Percentiles rank a stretch among this genome's conserved stretches.
phyloP scores from a whole-genome alignment of 2,329 filamentous ascomycete genomes.

The Cordyceps sp. region DNA sequence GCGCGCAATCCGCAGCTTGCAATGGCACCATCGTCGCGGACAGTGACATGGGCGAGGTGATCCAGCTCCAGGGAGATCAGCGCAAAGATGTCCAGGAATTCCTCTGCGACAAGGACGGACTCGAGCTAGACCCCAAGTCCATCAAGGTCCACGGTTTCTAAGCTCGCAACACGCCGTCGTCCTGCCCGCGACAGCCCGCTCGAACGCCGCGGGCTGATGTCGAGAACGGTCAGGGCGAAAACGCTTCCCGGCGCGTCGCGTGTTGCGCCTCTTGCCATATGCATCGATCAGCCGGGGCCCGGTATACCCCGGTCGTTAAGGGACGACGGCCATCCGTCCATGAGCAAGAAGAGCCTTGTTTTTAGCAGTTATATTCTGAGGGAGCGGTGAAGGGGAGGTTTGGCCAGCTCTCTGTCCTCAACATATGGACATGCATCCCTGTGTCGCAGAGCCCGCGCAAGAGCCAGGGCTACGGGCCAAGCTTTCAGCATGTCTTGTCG shows the following conservation, averaged over 20 bases:
- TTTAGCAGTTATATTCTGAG: conserved; percentile 3
- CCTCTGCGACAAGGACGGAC: conserved; percentile 84
- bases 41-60: conserved; percentile 96
- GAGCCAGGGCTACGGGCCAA: conserved; percentile 14
- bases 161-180: conserved; percentile 21
- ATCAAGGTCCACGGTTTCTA: conserved; percentile 66
- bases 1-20: conserved; percentile 46
- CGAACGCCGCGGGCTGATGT: conserved; percentile 13
- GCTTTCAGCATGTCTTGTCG: conserved; percentile 14
- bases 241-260: conserved; percentile 8
- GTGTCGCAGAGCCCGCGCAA: conserved; percentile 7
- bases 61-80: conserved; percentile 98
- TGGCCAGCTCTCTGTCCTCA: conserved; percentile 1
- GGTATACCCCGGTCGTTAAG: conserved; percentile 10
- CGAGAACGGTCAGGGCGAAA: conserved; percentile 13
- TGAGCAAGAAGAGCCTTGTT: conserved; percentile 10
- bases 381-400: conserved; percentile 1
- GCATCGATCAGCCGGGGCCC: conserved; percentile 15
- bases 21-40: conserved; percentile 99
- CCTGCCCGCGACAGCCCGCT: conserved; percentile 14
- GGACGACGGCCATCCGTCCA: conserved; percentile 8
- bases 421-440: neutral
- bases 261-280: conserved; percentile 9
- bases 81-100: conserved; percentile 98
- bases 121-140: conserved; percentile 88